Percentiles rank a stretch among this genome's conserved stretches.
Conservation (phyloP, 164 flowering plant species). For the Magnolia changhungtana region DNA sequence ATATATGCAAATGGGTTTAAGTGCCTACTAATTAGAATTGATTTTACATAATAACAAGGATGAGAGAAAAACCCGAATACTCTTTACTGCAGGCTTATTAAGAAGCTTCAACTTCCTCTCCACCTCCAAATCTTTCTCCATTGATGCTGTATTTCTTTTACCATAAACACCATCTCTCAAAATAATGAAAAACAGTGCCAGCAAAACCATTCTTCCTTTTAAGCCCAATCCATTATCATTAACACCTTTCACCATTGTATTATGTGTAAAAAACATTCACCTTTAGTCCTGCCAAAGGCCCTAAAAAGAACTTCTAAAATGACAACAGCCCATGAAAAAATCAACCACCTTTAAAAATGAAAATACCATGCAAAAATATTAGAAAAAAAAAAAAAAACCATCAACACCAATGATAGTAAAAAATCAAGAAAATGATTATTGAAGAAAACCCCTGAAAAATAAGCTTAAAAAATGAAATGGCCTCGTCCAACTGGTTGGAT, state of each 20-base stretch:
- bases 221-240: neutral
- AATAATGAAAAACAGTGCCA: neutral
- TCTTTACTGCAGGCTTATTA: conserved; percentile 9
- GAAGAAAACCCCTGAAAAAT: too few relatives aligned
- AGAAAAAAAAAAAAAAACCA: too few relatives aligned
- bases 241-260: neutral
- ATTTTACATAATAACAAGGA: neutral
- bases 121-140: neutral
- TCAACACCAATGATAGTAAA: too few relatives aligned
- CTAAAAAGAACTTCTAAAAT: too few relatives aligned
- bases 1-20: too few relatives aligned
- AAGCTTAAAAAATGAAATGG: too few relatives aligned
- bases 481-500: too few relatives aligned
- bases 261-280: neutral
- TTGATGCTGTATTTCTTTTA: neutral
- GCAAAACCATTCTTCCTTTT: neutral
- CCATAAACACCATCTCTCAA: conserved; percentile 4
- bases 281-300: neutral
- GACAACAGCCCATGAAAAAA: too few relatives aligned
- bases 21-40: neutral
- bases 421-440: too few relatives aligned
- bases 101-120: neutral
- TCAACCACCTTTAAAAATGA: too few relatives aligned
- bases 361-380: too few relatives aligned
- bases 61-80: conserved; percentile 4